Evolutionary conservation across 108 stramenopile genomes (phyloP).

Genomic region (Cyclotella atomus): DNA sequence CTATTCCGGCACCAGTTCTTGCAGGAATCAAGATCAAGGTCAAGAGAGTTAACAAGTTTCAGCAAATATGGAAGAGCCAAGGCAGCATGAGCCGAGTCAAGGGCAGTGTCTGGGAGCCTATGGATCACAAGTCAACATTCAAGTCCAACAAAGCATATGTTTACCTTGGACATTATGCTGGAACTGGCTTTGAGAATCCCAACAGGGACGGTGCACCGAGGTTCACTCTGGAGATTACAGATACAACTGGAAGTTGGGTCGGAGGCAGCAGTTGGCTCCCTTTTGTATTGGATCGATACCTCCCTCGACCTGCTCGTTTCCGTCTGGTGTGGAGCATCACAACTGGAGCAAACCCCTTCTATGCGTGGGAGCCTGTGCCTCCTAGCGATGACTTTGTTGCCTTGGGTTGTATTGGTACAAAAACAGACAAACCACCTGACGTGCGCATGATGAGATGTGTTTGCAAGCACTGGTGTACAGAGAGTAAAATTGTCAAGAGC

Average conservation of each 20-base stretch:
- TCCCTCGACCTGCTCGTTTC: slow-evolving; percentile 95
- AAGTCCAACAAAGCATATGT: slow-evolving; percentile 87
- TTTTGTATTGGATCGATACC: slow-evolving; percentile 88
- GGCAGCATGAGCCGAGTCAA: slow-evolving; percentile 92
- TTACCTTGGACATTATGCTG: slow-evolving; percentile 92
- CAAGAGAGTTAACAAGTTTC: slow-evolving; percentile 85
- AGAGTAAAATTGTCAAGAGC: slow-evolving; percentile 73
- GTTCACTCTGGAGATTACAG: slow-evolving; percentile 91
- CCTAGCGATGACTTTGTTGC: slow-evolving; percentile 96
- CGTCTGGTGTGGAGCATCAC: slow-evolving; percentile 95
- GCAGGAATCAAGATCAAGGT: slow-evolving; percentile 94
- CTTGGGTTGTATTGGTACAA: slow-evolving; percentile 94
- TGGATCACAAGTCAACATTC: slow-evolving; percentile 64
- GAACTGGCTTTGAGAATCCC: slow-evolving; percentile 88
- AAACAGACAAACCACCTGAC: slow-evolving; percentile 88
- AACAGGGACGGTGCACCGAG: slow-evolving; percentile 76
- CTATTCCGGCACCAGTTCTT: slow-evolving; percentile 90
- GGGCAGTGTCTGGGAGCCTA: slow-evolving; percentile 94
- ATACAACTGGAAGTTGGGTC: slow-evolving; percentile 91
- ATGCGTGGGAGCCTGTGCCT: slow-evolving; percentile 96
- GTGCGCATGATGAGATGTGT: slow-evolving; percentile 92
- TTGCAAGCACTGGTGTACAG: slow-evolving; percentile 86
- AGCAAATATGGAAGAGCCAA: slow-evolving; percentile 91
- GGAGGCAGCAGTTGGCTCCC: slow-evolving; percentile 93
- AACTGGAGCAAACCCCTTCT: slow-evolving; percentile 91